Evolutionary conservation across 1,284 basidiomycete species (phyloP), one percentile per base, ranked within the genome.

Genomic region (Malassezia psittaci): DNA sequence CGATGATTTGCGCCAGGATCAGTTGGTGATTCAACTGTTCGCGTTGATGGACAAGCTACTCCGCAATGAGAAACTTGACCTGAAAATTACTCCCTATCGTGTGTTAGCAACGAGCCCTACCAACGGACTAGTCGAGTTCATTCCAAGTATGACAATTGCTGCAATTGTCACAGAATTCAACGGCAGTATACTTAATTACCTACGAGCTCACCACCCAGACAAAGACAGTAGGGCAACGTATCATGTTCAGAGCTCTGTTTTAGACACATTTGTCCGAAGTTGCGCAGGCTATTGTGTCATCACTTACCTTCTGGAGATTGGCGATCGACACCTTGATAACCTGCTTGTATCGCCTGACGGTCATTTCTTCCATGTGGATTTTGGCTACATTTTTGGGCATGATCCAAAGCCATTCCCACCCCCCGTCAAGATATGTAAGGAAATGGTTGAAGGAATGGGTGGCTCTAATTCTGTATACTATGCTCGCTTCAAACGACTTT

Each of bases 361-460:
- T 78, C 77, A 77, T 79, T 80, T 75, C 61, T 79, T 78, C 69
- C 73, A 79, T 59, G 93, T 98, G 62, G 94, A 98, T 76, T 99
- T 98, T 72, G 93, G 94, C 2, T 99, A 96, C 77, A 98, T 98
- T 67, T 81, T 99, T 8, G 93, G 93, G 2, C 85, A 91, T 7
- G 94, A 98, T 72, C 94, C 94, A 0, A 98, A 99, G 75, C 90
- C 91, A 0, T 96, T 94, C 72, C 90, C 94, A 5, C 94, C 94
- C 1, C 88, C 90, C 1, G 90, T 98, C 66, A 99, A 99, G 76
- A 87, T 99, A 29, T 94, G 90, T 77, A 93, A 94, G 67, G 94
- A 98, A 74, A 99, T 98, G 94, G 90, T 98, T 0, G 94, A 99
- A 69, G 91, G 87, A 8, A 96, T 99, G 91, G 94, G 94, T 15